Conservation (phyloP, 306 rosid genomes). For the Urtica urens region DNA sequence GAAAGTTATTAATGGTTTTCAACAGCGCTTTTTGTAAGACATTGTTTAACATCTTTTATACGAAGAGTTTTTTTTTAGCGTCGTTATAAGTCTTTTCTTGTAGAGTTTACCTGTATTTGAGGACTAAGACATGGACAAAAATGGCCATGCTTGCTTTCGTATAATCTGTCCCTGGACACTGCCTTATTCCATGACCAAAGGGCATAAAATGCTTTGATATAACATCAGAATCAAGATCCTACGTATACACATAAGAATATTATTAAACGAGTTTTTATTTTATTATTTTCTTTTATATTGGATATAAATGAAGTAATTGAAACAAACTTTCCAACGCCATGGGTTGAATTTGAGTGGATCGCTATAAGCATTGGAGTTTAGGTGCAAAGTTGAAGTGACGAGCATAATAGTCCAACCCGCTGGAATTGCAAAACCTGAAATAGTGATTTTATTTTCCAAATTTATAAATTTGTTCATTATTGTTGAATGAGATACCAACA, state of each 20-base stretch:
- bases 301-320: neutral
- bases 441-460: neutral
- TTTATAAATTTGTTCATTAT: neutral
- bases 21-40: no score
- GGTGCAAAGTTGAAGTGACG: conserved; percentile 19
- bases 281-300: neutral
- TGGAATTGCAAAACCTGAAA: conserved; percentile 31
- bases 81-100: no score
- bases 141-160: conserved; percentile 5
- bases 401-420: conserved; percentile 30
- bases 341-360: conserved; percentile 29
- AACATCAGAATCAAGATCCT: neutral
- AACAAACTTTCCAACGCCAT: conserved; percentile 25
- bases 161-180: neutral
- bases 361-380: conserved; percentile 11
- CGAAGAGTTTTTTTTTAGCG: no score
- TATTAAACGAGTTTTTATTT: neutral
- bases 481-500: neutral
- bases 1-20: no score
- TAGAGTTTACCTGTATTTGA: conserved; percentile 35
- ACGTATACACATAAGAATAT: neutral
- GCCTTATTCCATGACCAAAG: neutral
- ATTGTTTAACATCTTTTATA: no score
- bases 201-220: conserved; percentile 4
- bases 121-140: conserved; percentile 32